phyloP scores from a whole-genome alignment of 1,139 yeast genomes.

The Blastobotrys proliferans region DNA sequence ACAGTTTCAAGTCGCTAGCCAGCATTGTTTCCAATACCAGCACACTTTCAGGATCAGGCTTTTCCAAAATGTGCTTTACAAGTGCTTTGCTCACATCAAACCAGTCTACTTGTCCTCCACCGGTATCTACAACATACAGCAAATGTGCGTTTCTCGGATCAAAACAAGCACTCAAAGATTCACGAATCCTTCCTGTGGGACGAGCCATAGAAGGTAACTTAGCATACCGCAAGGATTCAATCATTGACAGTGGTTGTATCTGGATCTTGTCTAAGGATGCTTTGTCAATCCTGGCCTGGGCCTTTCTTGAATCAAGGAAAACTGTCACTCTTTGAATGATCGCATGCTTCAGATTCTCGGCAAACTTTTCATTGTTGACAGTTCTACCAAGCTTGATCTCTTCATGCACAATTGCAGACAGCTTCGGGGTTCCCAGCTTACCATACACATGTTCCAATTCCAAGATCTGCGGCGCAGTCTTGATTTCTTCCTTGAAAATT shows the following conservation, averaged over 20 bases:
- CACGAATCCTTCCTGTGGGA: slow-evolving; percentile 17
- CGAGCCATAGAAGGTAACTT: slow-evolving; percentile 17
- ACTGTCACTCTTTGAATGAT: slow-evolving; percentile 32
- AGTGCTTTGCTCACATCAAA: slow-evolving; percentile 38
- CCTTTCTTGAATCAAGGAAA: slow-evolving; percentile 31
- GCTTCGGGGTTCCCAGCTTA: slow-evolving; percentile 28
- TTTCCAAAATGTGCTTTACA: slow-evolving; percentile 27
- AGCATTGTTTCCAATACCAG: slow-evolving; percentile 38
- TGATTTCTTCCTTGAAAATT: slow-evolving; percentile 33
- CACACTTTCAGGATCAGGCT: slow-evolving; percentile 39
- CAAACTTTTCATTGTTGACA: slow-evolving; percentile 11
- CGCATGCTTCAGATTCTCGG: slow-evolving; percentile 15
- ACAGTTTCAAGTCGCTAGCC: slow-evolving; percentile 29
- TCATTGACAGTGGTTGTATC: slow-evolving; percentile 27
- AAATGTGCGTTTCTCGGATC: slow-evolving; percentile 14
- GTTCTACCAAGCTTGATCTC: slow-evolving; percentile 23
- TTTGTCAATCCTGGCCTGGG: slow-evolving; percentile 14
- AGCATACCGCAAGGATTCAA: slow-evolving; percentile 29
- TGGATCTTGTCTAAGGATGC: slow-evolving; percentile 21
- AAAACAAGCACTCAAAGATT: slow-evolving; percentile 24
- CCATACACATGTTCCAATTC: slow-evolving; percentile 33
- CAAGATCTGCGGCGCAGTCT: slow-evolving; percentile 36
- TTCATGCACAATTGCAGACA: slow-evolving; percentile 28
- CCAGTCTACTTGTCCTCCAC: slow-evolving; percentile 31
- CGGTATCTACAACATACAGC: slow-evolving; percentile 21